Evolutionary conservation across 805 yeast genomes (phyloP).

Genomic region (Pichia exigua): DNA sequence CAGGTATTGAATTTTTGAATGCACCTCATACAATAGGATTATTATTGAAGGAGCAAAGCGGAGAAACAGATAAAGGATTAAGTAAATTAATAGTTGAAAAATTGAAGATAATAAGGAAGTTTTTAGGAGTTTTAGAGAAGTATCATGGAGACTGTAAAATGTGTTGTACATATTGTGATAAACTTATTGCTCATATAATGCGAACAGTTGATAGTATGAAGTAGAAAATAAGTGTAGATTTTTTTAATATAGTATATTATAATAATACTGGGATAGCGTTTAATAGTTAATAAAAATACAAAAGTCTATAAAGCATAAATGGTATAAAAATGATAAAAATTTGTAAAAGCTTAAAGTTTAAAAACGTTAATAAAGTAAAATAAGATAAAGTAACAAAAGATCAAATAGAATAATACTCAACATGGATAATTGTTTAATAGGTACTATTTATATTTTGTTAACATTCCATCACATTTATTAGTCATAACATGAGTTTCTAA

Average conservation of each 20-base stretch:
- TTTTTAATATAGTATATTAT: background rate
- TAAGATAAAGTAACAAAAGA: background rate
- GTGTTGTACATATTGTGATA: slow-evolving; percentile 17
- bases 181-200: slow-evolving; percentile 14
- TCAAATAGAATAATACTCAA: background rate
- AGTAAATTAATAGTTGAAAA: slow-evolving; percentile 10
- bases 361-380: background rate
- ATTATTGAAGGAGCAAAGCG: background rate
- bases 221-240: background rate
- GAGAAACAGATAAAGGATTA: background rate
- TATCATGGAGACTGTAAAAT: slow-evolving; percentile 17
- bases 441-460: slow-evolving; percentile 18
- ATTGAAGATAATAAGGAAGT: slow-evolving; percentile 15
- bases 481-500: slow-evolving; percentile 42
- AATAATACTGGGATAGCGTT: background rate
- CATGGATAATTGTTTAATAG: slow-evolving; percentile 5
- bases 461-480: slow-evolving; percentile 36
- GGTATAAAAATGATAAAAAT: background rate
- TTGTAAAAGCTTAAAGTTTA: background rate
- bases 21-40: slow-evolving; percentile 2
- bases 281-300: background rate
- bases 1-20: slow-evolving; percentile 2
- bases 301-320: background rate
- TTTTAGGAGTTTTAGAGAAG: slow-evolving; percentile 15
- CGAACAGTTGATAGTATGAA: background rate